Base-by-base conservation (phyloP, 441 rosid species). In the Manihot esculenta region DNA sequence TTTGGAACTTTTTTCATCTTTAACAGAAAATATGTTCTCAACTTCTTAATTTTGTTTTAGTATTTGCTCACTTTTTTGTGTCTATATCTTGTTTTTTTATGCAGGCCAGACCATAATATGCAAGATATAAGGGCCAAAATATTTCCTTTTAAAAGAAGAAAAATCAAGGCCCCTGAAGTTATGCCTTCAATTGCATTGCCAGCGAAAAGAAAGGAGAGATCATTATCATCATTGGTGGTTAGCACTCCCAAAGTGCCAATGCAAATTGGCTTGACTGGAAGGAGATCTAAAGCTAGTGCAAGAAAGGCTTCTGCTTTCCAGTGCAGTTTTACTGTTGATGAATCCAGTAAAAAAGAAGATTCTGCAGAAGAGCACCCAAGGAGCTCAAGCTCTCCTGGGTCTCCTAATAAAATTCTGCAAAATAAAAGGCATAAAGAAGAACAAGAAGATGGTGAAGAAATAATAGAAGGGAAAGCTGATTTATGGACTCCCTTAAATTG, bases 101-200 rank as follows among this genome's bases (percentile, higher is more conserved):
- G 80, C 84, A 89, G 95, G 83, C 86, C 90, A 6, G 95, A 89
- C 80, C 90, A 87, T 84, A 87, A 82, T 81, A 68, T 87, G 81
- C 86, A 89, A 84, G 92, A 87, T 67, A 72, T 89, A 73, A 83
- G 92, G 70, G 85, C 87, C 35, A 89, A 86, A 69, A 80, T 87
- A 68, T 88, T 88, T 79, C 93, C 93, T 57, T 80, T 64, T 18
- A 87, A 80, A 69, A 83, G 90, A 78, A 84, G 82, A 80, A 89
- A 84, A 78, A 54, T 80, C 72, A 67, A 72, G 69, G 85, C 88
- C 58, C 84, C 89, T 64, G 89, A 84, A 79, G 78, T 77, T 59
- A 61, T 82, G 71, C 84, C 84, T 60, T 73, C 86, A 10, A 63
- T 81, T 79, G 74, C 83, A 58, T 75, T 76, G 60, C 95, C 89